Conservation (phyloP, 108 stramenopile genomes). For the Cyclotella sp. region DNA sequence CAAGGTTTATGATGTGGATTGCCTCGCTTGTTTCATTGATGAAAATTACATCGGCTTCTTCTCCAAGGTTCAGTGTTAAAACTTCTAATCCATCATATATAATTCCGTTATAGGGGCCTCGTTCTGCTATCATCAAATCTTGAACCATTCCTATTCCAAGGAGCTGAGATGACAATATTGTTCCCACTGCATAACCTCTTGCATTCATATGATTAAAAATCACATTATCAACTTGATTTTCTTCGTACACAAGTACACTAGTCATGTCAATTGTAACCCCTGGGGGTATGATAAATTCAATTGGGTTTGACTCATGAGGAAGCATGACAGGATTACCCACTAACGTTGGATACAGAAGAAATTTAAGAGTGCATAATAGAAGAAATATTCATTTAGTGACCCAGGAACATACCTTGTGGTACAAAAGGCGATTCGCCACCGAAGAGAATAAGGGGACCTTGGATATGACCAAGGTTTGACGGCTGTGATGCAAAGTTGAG, state of each 20-base stretch:
- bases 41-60: constrained; percentile 35
- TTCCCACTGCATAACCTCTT: constrained; percentile 32
- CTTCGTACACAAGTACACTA: constrained; percentile 28
- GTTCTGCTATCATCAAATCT: constrained; percentile 20
- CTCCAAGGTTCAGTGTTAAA: constrained; percentile 39
- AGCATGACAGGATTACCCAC: constrained; percentile 38
- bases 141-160: constrained; percentile 46
- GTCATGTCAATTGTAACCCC: constrained; percentile 27
- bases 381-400: too few relatives aligned
- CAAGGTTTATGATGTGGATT: constrained; percentile 41
- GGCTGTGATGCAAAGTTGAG: constrained; percentile 52
- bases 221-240: constrained; percentile 43
- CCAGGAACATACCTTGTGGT: too few relatives aligned
- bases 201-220: constrained; percentile 45
- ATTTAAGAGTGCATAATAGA: too few relatives aligned
- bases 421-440: constrained; percentile 36
- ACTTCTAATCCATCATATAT: constrained; percentile 38
- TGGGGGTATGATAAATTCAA: constrained; percentile 29
- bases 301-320: constrained; percentile 33
- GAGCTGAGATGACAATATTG: constrained; percentile 17
- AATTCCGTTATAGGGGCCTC: constrained; percentile 27
- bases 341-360: too few relatives aligned
- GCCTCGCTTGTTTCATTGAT: constrained; percentile 37
- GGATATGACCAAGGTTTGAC: constrained; percentile 33
- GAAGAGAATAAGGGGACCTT: constrained; percentile 41